These are phyloP conservation scores for Trichoderma virens DNA, from an alignment of 495 filamentous ascomycete species.

Conservation along the genomic window DNA sequence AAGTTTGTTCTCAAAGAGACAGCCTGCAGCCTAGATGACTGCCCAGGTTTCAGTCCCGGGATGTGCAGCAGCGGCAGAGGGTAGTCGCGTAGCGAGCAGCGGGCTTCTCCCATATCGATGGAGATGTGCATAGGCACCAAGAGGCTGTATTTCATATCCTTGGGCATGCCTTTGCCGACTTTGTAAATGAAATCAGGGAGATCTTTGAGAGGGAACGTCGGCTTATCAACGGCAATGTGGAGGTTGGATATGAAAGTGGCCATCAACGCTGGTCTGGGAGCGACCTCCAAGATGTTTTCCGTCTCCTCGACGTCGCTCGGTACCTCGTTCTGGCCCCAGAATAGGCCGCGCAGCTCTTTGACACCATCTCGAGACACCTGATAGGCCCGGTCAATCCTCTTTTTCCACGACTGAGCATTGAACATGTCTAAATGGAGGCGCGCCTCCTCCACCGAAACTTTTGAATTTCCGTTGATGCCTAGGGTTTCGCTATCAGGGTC, in stretches of 20 bases:
- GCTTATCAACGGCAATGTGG: conserved; percentile 81
- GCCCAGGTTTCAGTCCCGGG: conserved; percentile 68
- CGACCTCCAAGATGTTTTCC: conserved; percentile 80
- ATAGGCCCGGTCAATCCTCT: conserved; percentile 72
- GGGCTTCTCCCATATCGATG: conserved; percentile 85
- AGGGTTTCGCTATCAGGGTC: conserved; percentile 66
- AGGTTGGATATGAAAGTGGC: conserved; percentile 74
- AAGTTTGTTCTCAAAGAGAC: conserved; percentile 85
- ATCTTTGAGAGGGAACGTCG: conserved; percentile 75
- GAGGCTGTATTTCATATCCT: conserved; percentile 79
- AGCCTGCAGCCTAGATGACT: conserved; percentile 72
- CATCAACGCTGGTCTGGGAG: conserved; percentile 80
- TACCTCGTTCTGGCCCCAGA: conserved; percentile 76
- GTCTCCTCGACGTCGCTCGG: conserved; percentile 72
- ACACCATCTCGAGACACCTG: conserved; percentile 62
- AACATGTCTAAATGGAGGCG: conserved; percentile 64
- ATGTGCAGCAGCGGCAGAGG: conserved; percentile 88
- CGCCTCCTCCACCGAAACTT: conserved; percentile 66
- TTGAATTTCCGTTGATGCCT: conserved; percentile 57
- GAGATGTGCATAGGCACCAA: conserved; percentile 85
- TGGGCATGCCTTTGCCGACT: conserved; percentile 93
- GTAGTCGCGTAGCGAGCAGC: conserved; percentile 81
- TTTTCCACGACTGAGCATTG: conserved; percentile 89
- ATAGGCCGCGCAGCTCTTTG: conserved; percentile 68
- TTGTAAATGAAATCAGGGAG: conserved; percentile 75